A percentile compares a stretch with the other conserved stretches of the same genome.
Conservation (phyloP, 306 rosid species). For the Begonia fuchsioides region DNA sequence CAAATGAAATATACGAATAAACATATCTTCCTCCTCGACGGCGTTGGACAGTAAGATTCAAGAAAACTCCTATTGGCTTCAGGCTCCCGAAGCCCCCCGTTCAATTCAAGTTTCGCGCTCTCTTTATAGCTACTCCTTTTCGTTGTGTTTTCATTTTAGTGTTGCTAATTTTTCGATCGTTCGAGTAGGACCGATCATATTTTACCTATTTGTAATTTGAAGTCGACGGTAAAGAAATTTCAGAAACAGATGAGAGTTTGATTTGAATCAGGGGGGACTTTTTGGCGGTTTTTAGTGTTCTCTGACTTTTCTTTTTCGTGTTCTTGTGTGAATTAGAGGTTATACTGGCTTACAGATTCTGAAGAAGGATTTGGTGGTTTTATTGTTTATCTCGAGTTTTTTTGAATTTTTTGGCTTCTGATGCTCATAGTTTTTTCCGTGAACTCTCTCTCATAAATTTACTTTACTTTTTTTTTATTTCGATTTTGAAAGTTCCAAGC, state of each 20-base stretch:
- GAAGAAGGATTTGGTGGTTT: too few relatives aligned
- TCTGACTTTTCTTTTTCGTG: too few relatives aligned
- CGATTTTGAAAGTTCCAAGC: too few relatives aligned
- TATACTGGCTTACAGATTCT: too few relatives aligned
- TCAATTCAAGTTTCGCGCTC: constrained; percentile 74
- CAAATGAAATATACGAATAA: too few relatives aligned
- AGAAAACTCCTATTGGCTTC: constrained; percentile 17
- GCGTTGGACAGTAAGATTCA: constrained; percentile 5
- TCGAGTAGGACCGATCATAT: background rate
- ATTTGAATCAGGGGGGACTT: background rate
- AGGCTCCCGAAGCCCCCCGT: constrained; percentile 1
- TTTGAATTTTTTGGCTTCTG: too few relatives aligned
- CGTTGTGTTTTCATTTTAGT: background rate
- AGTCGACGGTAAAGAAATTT: background rate
- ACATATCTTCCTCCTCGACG: constrained; percentile 26
- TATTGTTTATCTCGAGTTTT: too few relatives aligned
- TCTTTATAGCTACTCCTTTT: background rate
- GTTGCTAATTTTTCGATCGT: constrained; percentile 1
- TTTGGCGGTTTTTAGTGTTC: too few relatives aligned
- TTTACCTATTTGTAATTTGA: background rate
- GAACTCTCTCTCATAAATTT: background rate
- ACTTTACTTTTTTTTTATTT: too few relatives aligned
- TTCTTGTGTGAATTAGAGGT: too few relatives aligned
- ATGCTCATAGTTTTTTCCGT: too few relatives aligned
- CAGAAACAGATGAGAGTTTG: background rate